Percentiles rank a stretch among this genome's conserved stretches.
These are phyloP conservation scores for Pelargonium fulgidum DNA, from an alignment of 441 rosid genomes.

Conservation along the genomic window DNA sequence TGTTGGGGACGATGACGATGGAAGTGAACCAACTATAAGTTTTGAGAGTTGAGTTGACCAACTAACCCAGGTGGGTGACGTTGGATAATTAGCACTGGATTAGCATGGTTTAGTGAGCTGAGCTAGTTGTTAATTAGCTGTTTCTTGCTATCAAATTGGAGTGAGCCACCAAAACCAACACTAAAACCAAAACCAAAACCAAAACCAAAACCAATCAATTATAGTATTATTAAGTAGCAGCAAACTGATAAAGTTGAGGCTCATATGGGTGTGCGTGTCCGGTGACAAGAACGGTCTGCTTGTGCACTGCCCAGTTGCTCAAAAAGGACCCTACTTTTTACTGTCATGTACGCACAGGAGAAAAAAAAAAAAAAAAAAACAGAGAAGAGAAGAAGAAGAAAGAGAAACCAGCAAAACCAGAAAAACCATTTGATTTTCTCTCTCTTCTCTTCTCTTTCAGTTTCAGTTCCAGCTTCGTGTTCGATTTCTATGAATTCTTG, in stretches of 20 bases:
- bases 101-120: background rate
- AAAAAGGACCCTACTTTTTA: slow-evolving; percentile 3
- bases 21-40: too few relatives aligned
- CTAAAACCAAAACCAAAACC: background rate
- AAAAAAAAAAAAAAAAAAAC: background rate
- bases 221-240: background rate
- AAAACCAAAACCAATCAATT: slow-evolving; percentile 1
- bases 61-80: background rate
- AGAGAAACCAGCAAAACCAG: too few relatives aligned
- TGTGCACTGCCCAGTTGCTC: slow-evolving; percentile 3
- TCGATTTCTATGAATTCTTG: background rate
- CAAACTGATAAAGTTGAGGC: too few relatives aligned
- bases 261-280: background rate
- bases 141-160: background rate
- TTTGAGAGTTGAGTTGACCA: background rate
- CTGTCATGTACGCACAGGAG: background rate
- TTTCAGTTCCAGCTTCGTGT: background rate
- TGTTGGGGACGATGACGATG: too few relatives aligned
- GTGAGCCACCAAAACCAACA: slow-evolving; percentile 1
- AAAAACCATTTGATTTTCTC: too few relatives aligned
- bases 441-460: background rate
- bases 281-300: slow-evolving; percentile 2
- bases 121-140: background rate
- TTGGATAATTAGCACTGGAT: background rate
- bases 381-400: too few relatives aligned